Base-by-base conservation (phyloP, 345 rosid genomes). In the Balakata baccata region DNA sequence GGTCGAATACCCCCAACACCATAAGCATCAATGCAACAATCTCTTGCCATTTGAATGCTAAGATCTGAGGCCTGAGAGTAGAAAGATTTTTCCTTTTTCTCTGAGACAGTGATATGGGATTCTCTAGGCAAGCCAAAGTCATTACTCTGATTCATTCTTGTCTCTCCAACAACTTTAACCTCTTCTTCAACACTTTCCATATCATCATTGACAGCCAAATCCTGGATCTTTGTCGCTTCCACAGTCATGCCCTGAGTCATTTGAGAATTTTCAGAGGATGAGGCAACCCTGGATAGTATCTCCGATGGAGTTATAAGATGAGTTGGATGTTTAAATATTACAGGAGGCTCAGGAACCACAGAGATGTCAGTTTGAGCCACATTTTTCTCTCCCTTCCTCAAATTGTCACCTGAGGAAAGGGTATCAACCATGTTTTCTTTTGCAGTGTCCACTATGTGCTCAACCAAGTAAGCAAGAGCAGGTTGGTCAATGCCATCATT, bases 21-120 rank as follows among this genome's bases (percentile, higher is more conserved):
- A 83, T 73, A 81, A 49, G 69, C 75, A 79, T 82, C 86, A 46
- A 61, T 73, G 67, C 77, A 63, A 67, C 74, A 78, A 61, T 88
- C 94, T 79, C 84, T 84, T 18, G 85, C 83, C 86, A 74, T 75
- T 56, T 79, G 68, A 51, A 65, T 39, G 53, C 71, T 20, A 60
- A 79, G 78, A 65, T 79, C 75, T 11, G 79, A 79, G n/a, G 75
- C 76, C 76, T 79, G 82, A 58, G 82, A 75, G 41, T 66, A 66
- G 64, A 79, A 79, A 11, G 68, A 66, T 53, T 66, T 74, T 66
- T 79, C 82, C 58, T 70, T 79, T 9, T 69, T 79, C 64, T 79
- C 79, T 16, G 69, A 47, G 49, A 70, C 58, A 70, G 22, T 0
- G 41, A 59, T 16, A 23, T 60, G 68, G 46, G 75, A 39, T 13